Evolutionary conservation across 78 protist genomes (phyloP).

Genomic region (Creolimax fragrantissima): DNA sequence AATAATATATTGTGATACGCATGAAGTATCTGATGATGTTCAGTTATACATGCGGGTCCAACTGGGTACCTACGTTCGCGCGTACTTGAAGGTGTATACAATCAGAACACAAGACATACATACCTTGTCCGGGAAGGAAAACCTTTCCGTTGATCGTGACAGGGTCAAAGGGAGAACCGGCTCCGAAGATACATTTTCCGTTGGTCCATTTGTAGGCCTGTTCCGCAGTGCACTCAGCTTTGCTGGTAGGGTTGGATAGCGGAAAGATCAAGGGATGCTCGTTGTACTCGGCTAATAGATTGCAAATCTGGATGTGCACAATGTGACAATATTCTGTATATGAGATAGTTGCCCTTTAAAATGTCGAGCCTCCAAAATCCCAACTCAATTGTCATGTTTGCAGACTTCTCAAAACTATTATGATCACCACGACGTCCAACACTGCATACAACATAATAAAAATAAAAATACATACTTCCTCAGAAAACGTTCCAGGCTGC

Average conservation of each 20-base stretch:
- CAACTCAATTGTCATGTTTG: too few species aligned
- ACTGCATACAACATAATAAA: too few species aligned
- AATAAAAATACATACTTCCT: neutral
- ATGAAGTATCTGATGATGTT: neutral
- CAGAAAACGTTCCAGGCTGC: conserved; percentile 9
- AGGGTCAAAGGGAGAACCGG: conserved; percentile 84
- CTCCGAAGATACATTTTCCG: conserved; percentile 74
- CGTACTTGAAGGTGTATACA: neutral
- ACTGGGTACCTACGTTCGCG: too few species aligned
- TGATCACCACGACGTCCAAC: too few species aligned
- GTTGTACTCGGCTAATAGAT: neutral
- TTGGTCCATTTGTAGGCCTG: conserved; percentile 64
- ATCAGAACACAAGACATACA: too few species aligned
- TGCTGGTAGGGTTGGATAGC: conserved; percentile 71
- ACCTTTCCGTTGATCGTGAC: conserved; percentile 38
- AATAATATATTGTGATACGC: neutral
- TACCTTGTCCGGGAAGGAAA: conserved; percentile 63
- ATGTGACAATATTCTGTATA: too few species aligned
- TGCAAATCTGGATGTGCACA: neutral
- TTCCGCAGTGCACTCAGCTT: conserved; percentile 86
- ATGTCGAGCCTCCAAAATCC: too few species aligned
- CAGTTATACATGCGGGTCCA: neutral
- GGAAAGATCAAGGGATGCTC: conserved; percentile 86
- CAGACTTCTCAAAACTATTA: too few species aligned
- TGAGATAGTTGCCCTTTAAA: too few species aligned